Base-by-base conservation (phyloP, 2,329 filamentous ascomycete genomes). In the Penicillium sp. region DNA sequence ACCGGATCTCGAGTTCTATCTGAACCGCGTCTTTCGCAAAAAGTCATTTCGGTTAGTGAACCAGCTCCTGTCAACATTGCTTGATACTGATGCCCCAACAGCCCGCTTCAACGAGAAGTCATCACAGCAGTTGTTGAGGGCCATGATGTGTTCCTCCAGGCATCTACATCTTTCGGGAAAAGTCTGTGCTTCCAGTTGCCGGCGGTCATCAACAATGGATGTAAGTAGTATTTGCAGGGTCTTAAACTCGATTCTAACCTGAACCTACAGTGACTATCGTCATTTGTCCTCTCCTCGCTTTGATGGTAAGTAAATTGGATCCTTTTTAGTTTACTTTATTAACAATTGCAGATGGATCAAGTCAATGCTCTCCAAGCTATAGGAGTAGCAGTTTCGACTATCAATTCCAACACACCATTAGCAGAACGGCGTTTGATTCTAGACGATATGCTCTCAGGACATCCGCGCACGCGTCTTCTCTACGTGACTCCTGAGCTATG, bases 401-500 rank as follows among this genome's bases (percentile, higher is more conserved):
- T 97, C 64, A 97, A 97, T 71, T 91, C 90, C 68, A 91, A 87
- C 53, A 96, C 90, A 0, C 78, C 87, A 3, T 75, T 78, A 14
- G 68, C 78, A 0, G 87, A 90, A 66, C 86, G 85, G 62, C 81
- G 84, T 47, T 77, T 80, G 26, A 91, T 97, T 58, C 81, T 93
- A 51, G 83, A 84, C 51, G 93, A 97, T 67, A 84, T 97, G 35
- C 87, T 90, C 59, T 93, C 90, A 18, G 93, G 92, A 0, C 92
- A 97, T 69, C 93, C 93, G 1, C 82, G 82, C 15, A 95, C 85
- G 4, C 83, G 91, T 5, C 82, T 97, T 3, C 85, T 97, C 14
- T 97, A 97, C 68, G 92, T 97, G 6, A 97, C 93, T 0, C 93
- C 93, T 0, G 93, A 97, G 71, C 84, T 92, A 55, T 97, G 93